These are phyloP conservation scores for Helianthus annuus DNA, from an alignment of 129 eudicot species.

Conservation along the genomic window HanXRQr2.0-SUNRISE NC_035434.2:112225545-112226044, in stretches of 20 bases:
- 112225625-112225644: conserved; percentile 54
- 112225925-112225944: conserved; percentile 47
- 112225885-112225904: conserved; percentile 69
- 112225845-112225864: conserved; percentile 76
- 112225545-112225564: background rate
- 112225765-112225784: conserved; percentile 46
- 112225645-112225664: conserved; percentile 51
- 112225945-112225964: conserved; percentile 73
- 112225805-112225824: conserved; percentile 57
- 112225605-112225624: conserved; percentile 54
- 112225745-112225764: conserved; percentile 45
- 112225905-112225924: conserved; percentile 49
- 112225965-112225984: conserved; percentile 73
- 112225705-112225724: conserved; percentile 56
- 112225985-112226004: conserved; percentile 79
- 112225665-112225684: conserved; percentile 47
- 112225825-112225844: conserved; percentile 76
- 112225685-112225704: conserved; percentile 48
- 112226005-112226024: background rate
- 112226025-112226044: background rate
- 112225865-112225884: conserved; percentile 60
- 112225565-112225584: background rate
- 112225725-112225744: conserved; percentile 25
- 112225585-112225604: conserved; percentile 49
- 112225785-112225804: conserved; percentile 56